phyloP scores from a whole-genome alignment of 2,329 filamentous ascomycete genomes.

The Exophiala calicioides region DNA sequence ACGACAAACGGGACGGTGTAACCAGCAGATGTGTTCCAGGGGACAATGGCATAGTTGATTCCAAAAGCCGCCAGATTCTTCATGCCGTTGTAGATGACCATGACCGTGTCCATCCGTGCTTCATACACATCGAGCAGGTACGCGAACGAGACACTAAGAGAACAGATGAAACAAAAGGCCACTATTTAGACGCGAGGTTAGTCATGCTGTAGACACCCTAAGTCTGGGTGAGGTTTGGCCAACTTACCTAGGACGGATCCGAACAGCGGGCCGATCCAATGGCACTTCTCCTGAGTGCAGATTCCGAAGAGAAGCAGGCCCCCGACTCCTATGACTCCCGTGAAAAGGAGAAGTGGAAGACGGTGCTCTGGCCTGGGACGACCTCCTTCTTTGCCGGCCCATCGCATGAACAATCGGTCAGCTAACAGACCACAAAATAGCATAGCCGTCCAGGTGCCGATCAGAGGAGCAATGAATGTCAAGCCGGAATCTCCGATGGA shows the following conservation, averaged over 20 bases:
- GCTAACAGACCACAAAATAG: conserved; percentile 18
- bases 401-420: conserved; percentile 11
- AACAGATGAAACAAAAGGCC: conserved; percentile 16
- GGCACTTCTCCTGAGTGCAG: conserved; percentile 17
- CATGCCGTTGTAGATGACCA: conserved; percentile 21
- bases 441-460: conserved; percentile 18
- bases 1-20: conserved; percentile 18
- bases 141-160: conserved; percentile 16
- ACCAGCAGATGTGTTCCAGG: conserved; percentile 18
- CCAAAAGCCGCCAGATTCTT: conserved; percentile 20
- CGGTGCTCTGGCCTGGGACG: conserved; percentile 19
- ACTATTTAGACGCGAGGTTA: conserved; percentile 2
- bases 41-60: conserved; percentile 20
- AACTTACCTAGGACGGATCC: conserved; percentile 14
- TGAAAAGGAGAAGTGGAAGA: conserved; percentile 12
- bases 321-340: conserved; percentile 13
- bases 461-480: conserved; percentile 21
- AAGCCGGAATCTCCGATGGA: conserved; percentile 53
- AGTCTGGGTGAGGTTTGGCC: not conserved
- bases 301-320: conserved; percentile 16
- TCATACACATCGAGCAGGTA: conserved; percentile 20
- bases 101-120: conserved; percentile 17
- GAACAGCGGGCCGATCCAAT: conserved; percentile 17
- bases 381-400: conserved; percentile 2
- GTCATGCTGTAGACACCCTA: not conserved